These are phyloP conservation scores for Penicillium sp. DNA, from an alignment of 2,329 filamentous ascomycete genomes.

Conservation along the genomic window DNA sequence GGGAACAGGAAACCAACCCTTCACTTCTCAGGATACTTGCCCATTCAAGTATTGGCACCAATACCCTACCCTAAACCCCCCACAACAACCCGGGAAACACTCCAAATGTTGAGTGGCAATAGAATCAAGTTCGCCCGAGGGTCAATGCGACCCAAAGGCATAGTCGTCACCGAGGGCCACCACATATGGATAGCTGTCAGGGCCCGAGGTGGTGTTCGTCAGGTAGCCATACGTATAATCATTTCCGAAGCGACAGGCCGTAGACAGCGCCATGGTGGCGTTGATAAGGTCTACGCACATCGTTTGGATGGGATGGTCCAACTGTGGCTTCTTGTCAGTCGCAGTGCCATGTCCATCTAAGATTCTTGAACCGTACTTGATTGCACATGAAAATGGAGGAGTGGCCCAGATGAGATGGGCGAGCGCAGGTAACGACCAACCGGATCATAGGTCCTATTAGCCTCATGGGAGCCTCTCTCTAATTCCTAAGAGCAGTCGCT, in stretches of 20 bases:
- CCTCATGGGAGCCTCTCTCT: too few relatives aligned
- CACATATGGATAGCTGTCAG: constrained; percentile 14
- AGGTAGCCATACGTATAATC: constrained; percentile 14
- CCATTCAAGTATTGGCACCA: too few relatives aligned
- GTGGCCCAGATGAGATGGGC: too few relatives aligned
- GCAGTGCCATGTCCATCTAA: constrained; percentile 5
- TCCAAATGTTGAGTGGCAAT: too few relatives aligned
- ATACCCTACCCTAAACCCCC: too few relatives aligned
- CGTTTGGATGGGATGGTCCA: constrained; percentile 12
- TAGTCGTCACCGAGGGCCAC: constrained; percentile 13
- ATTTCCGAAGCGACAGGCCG: constrained; percentile 15
- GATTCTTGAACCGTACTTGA: constrained; percentile 6
- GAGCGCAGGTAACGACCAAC: too few relatives aligned
- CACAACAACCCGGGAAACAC: too few relatives aligned
- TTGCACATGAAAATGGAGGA: too few relatives aligned
- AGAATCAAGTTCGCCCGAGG: constrained; percentile 2
- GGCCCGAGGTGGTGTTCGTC: constrained; percentile 12
- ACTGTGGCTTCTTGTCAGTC: constrained; percentile 15
- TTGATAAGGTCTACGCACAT: constrained; percentile 11
- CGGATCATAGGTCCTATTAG: too few relatives aligned
- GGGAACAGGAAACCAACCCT: too few relatives aligned
- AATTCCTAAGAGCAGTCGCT: too few relatives aligned
- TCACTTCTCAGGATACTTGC: too few relatives aligned
- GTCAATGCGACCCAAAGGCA: constrained; percentile 11
- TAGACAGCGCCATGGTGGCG: constrained; percentile 12